Evolutionary conservation across 345 rosid genomes (phyloP).

Genomic region (Eucalyptus regnans): DNA sequence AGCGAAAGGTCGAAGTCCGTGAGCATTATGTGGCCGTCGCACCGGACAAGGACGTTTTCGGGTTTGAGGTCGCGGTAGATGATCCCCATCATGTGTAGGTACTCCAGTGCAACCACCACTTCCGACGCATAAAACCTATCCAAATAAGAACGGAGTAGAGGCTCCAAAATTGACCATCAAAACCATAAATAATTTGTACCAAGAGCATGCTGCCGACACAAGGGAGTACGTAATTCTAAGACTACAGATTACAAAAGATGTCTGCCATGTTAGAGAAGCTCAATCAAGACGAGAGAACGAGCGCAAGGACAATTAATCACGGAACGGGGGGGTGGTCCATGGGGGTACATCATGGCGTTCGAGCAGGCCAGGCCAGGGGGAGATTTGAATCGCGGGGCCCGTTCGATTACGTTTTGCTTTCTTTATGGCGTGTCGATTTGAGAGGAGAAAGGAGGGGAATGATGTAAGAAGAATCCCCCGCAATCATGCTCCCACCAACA

Average conservation of each 20-base stretch:
- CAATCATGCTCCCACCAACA: not conserved
- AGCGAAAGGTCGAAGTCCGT: slow-evolving; percentile 62
- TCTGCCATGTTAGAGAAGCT: not conserved
- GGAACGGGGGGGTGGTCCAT: not conserved
- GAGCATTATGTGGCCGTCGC: slow-evolving; percentile 59
- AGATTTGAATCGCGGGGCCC: not conserved
- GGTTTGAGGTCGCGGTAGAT: slow-evolving; percentile 62
- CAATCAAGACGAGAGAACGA: not conserved
- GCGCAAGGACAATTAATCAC: not conserved
- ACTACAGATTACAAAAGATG: not conserved
- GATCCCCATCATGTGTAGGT: slow-evolving; percentile 59
- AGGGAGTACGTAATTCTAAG: not conserved
- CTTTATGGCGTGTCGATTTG: not conserved
- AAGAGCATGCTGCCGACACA: not conserved
- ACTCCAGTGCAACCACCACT: slow-evolving; percentile 41
- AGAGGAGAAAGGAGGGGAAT: not conserved
- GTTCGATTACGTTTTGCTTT: not conserved
- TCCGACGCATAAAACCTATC: slow-evolving; percentile 50
- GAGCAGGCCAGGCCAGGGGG: not conserved
- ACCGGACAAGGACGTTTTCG: slow-evolving; percentile 50
- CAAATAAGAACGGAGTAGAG: not conserved
- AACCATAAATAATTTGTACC: not conserved
- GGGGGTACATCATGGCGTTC: not conserved
- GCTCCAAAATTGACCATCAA: not conserved
- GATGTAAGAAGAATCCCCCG: not conserved